Evolutionary conservation across 108 stramenopile genomes (phyloP).

Genomic region (Aurantiochytrium sp.): DNA sequence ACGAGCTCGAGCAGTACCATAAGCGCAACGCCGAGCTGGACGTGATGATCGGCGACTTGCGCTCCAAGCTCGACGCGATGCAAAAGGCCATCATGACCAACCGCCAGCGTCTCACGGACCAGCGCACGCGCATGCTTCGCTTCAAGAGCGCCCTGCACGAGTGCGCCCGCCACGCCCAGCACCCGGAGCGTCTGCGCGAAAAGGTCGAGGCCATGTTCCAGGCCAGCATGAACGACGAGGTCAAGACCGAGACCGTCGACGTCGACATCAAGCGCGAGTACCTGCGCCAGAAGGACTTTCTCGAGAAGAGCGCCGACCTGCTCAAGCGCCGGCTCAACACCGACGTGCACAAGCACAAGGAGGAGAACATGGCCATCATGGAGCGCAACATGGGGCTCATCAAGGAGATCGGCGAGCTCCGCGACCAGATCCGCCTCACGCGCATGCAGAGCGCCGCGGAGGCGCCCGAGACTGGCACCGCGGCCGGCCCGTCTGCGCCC

Average conservation of each 20-base stretch:
- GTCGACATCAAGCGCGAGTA: conserved; percentile 55
- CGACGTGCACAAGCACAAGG: conserved; percentile 48
- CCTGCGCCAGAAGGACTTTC: conserved; percentile 53
- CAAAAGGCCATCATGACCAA: conserved; percentile 42
- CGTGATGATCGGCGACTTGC: conserved; percentile 66
- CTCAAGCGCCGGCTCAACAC: conserved; percentile 48
- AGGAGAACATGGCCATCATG: conserved; percentile 49
- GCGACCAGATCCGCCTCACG: conserved; percentile 17
- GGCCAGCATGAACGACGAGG: conserved; percentile 46
- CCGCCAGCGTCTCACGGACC: conserved; percentile 35
- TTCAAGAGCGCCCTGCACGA: conserved; percentile 49
- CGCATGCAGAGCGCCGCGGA: background rate
- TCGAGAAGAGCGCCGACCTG: conserved; percentile 54
- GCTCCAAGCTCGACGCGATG: conserved; percentile 51
- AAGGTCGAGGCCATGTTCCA: conserved; percentile 50
- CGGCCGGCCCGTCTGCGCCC: too few relatives aligned
- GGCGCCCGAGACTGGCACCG: background rate
- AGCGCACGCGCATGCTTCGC: conserved; percentile 2
- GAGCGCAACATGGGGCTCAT: conserved; percentile 55
- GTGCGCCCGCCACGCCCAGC: background rate
- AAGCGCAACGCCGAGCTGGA: conserved; percentile 61
- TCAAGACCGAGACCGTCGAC: conserved; percentile 19
- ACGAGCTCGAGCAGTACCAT: conserved; percentile 65
- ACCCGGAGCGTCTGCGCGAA: conserved; percentile 42
- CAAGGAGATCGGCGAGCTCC: conserved; percentile 58